Evolutionary conservation across 495 filamentous ascomycete genomes (phyloP), one percentile per base, ranked within the genome.

Genomic region (Penicillium chermesinum): DNA sequence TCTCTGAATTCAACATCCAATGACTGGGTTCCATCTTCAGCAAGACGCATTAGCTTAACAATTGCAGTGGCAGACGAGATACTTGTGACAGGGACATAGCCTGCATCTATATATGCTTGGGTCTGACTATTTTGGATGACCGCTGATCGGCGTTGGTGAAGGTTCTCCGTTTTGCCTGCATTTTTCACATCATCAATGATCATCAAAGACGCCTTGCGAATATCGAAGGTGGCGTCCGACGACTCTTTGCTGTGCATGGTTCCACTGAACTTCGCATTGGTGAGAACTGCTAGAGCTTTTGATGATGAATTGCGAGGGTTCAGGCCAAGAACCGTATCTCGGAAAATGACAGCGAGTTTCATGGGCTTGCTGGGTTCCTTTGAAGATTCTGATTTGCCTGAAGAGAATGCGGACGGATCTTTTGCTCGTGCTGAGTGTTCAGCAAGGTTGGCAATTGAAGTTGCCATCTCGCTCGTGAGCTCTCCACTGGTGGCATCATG

Each of bases 1-100:
- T 94, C 88, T 35, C 78, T 79, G 7, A 96, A 54, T 50, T 95
- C 87, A 2, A 95, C 77, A 55, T 93, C 88, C 8, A 95, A 63
- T 30, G 80, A 80, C 46, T 83, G 82, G 9, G 78, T 72, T 0
- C 74, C 80, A 21, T 80, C 74, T 0, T 72, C 70, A 34, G 67
- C 69, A 17, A 64, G 55, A 9, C 73, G 75, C 8, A 76, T 66
- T 12, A 87, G 50, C 18, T 81, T 78, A 6, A 91, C 73, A 7
- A 70, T 70, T 17, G 79, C 77, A 43, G 79, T 84, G 0, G 89
- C 88, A 5, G 89, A 80, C 9, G 89, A 95, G 35, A 97, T 85
- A 20, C 82, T 85, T 41, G 86, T 84, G 17, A 99, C 80, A 37
- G 85, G 83, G 17, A 95, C 90, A 60, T 82, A 99, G 1, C 94